Evolutionary conservation across 352 stramenopile genomes (phyloP).

Genomic region (Phytophthora megakarya): DNA sequence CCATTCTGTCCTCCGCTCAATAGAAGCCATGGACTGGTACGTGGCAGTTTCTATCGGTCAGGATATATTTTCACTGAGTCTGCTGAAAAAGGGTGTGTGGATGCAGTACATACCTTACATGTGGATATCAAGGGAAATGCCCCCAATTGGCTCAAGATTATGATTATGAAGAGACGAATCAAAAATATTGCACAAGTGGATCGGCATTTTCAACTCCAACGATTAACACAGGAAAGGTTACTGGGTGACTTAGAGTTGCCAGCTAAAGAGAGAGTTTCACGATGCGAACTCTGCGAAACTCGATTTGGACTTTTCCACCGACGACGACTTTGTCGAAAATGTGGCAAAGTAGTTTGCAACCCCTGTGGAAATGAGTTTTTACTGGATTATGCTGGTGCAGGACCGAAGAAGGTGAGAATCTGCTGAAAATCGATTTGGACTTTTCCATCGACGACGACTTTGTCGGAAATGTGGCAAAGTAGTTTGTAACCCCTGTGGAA

Average conservation of each 20-base stretch:
- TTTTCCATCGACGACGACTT: constrained; percentile 68
- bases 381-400: constrained; percentile 51
- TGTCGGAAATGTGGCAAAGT: constrained; percentile 82
- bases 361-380: constrained; percentile 54
- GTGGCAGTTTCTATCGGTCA: constrained; percentile 75
- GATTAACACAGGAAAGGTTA: constrained; percentile 53
- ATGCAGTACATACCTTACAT: constrained; percentile 78
- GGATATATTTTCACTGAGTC: constrained; percentile 85
- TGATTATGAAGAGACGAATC: constrained; percentile 77
- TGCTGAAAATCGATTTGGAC: constrained; percentile 49
- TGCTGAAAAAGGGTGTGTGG: constrained; percentile 47
- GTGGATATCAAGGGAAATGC: constrained; percentile 82
- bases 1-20: constrained; percentile 67
- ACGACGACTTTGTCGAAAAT: constrained; percentile 74
- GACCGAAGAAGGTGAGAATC: constrained; percentile 73
- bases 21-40: constrained; percentile 64
- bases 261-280: constrained; percentile 44
- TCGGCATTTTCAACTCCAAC: constrained; percentile 67
- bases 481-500: constrained; percentile 65
- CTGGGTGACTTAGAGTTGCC: constrained; percentile 68
- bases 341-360: constrained; percentile 72
- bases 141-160: constrained; percentile 78
- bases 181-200: constrained; percentile 76
- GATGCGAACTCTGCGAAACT: constrained; percentile 57
- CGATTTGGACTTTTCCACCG: constrained; percentile 72